These are phyloP conservation scores for Umbelopsis sp. DNA, from an alignment of 192 early-diverging fungal genomes.

Conservation along the genomic window DNA sequence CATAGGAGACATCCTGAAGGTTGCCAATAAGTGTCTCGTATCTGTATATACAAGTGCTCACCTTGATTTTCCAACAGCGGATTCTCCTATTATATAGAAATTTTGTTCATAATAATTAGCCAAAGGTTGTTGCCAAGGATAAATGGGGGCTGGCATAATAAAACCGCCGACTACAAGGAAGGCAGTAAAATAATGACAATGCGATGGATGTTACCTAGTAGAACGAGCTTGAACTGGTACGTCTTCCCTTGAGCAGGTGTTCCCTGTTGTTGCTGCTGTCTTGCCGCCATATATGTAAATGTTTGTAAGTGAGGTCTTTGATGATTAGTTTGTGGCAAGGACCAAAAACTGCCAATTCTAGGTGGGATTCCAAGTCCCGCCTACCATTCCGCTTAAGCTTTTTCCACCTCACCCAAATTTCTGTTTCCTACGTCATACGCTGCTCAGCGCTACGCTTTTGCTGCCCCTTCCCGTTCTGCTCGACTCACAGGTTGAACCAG, in stretches of 20 bases:
- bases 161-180: constrained; percentile 3
- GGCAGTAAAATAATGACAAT: neutral
- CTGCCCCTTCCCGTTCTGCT: no score
- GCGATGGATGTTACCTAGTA: constrained; percentile 69
- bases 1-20: no score
- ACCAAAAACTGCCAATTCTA: constrained; percentile 7
- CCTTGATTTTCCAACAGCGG: constrained; percentile 72
- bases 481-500: no score
- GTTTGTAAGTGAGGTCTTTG: neutral
- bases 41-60: constrained; percentile 23
- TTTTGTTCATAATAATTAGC: neutral
- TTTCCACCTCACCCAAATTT: neutral
- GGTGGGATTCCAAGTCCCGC: neutral
- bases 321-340: neutral
- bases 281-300: constrained; percentile 1
- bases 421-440: constrained; percentile 10
- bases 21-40: no score
- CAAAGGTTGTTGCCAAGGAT: neutral
- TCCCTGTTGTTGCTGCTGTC: constrained; percentile 19
- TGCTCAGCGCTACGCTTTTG: no score
- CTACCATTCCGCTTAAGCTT: neutral
- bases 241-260: constrained; percentile 59
- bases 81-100: constrained; percentile 47
- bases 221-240: constrained; percentile 93
- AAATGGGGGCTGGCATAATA: neutral